A percentile compares a stretch with the other conserved stretches of the same genome.
Evolutionary conservation across 805 yeast genomes (phyloP).

Genomic region (Priceomyces melissophilus): DNA sequence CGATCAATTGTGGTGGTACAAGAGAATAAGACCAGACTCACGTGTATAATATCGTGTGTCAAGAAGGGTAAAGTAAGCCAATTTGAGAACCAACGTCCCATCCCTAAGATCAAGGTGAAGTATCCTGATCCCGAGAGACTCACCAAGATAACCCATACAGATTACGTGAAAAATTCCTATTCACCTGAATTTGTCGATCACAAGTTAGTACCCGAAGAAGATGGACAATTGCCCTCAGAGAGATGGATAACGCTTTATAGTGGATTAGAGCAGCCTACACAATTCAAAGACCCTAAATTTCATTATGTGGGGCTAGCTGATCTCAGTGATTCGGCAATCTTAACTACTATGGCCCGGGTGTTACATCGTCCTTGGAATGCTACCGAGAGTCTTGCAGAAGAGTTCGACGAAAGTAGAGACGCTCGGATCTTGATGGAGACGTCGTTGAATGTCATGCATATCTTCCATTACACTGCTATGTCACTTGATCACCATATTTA

Average conservation of each 20-base stretch:
- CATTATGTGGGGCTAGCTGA: slow-evolving; percentile 37
- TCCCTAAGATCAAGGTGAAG: slow-evolving; percentile 18
- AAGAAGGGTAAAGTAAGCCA: slow-evolving; percentile 13
- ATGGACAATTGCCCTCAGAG: slow-evolving; percentile 25
- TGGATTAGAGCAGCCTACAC: slow-evolving; percentile 23
- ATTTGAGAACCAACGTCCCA: slow-evolving; percentile 12
- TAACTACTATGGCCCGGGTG: slow-evolving; percentile 40
- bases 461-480: slow-evolving; percentile 44
- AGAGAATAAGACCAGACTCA: slow-evolving; percentile 46
- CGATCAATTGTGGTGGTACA: slow-evolving; percentile 57
- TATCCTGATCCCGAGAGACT: slow-evolving; percentile 23
- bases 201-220: slow-evolving; percentile 34
- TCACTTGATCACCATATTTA: slow-evolving; percentile 43
- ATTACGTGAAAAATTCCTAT: slow-evolving; percentile 34
- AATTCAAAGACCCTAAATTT: slow-evolving; percentile 21
- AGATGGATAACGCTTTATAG: slow-evolving; percentile 41
- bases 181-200: slow-evolving; percentile 33
- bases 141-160: slow-evolving; percentile 31
- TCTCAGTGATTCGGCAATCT: slow-evolving; percentile 35
- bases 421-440: slow-evolving; percentile 26
- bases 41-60: slow-evolving; percentile 47
- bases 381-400: slow-evolving; percentile 27
- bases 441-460: slow-evolving; percentile 31
- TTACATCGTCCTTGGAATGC: slow-evolving; percentile 43
- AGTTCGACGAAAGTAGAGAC: slow-evolving; percentile 30